Conservation (phyloP, 768 basidiomycete species). For the Boletus bicolor region DNA sequence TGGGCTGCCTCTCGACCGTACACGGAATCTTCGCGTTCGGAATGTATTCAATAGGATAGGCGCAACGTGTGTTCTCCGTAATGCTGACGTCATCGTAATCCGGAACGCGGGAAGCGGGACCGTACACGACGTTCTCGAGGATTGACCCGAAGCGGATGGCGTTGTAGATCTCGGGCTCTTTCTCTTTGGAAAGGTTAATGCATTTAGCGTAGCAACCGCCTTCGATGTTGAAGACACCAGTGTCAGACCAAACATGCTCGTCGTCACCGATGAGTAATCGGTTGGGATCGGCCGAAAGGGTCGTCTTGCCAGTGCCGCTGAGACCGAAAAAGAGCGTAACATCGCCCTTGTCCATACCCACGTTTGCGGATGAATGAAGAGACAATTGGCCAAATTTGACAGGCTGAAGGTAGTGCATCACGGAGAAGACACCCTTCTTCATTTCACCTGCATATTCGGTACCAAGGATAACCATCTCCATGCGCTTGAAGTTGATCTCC, state of each 20-base stretch:
- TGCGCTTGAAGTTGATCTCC: constrained; percentile 99
- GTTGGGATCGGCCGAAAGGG: constrained; percentile 92
- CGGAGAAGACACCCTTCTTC: constrained; percentile 99
- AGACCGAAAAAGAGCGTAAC: constrained; percentile 99
- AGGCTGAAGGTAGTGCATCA: constrained; percentile 99
- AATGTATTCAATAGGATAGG: constrained; percentile 98
- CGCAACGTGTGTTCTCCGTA: constrained; percentile 99
- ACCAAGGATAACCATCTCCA: constrained; percentile 99
- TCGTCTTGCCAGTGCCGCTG: constrained; percentile 98
- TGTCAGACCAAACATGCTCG: constrained; percentile 99
- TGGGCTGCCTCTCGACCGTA: constrained; percentile 79
- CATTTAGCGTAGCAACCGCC: constrained; percentile 99
- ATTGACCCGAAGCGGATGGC: constrained; percentile 95
- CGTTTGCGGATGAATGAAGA: constrained; percentile 96
- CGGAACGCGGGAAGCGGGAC: constrained; percentile 72
- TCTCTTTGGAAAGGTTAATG: constrained; percentile 94
- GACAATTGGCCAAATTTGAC: constrained; percentile 98
- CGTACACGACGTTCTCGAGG: constrained; percentile 99
- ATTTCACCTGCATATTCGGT: constrained; percentile 99
- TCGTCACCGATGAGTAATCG: constrained; percentile 97
- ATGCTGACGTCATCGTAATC: constrained; percentile 97
- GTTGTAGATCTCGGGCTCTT: constrained; percentile 96
- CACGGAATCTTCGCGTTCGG: constrained; percentile 95
- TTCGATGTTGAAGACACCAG: constrained; percentile 99
- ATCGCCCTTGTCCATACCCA: constrained; percentile 83